A percentile compares a stretch with the other conserved stretches of the same genome.
These are phyloP conservation scores for Massariosphaeria phaeospora DNA, from an alignment of 495 filamentous ascomycete species.

Conservation along the genomic window DNA sequence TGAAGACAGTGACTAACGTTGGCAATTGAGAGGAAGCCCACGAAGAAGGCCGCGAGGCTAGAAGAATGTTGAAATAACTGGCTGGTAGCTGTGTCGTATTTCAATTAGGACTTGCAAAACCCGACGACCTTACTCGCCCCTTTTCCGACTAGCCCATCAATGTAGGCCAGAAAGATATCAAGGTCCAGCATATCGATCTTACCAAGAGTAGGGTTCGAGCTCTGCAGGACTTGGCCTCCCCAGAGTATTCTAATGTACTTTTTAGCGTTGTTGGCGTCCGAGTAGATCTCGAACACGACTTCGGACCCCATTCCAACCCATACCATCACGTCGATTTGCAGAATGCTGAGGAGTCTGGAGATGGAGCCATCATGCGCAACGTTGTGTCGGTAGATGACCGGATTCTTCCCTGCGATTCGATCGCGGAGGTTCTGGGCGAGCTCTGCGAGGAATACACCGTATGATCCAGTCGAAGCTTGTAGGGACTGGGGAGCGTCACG, in stretches of 20 bases:
- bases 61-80: no score
- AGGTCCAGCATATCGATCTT: slow-evolving; percentile 58
- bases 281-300: slow-evolving; percentile 63
- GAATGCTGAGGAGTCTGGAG: slow-evolving; percentile 54
- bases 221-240: slow-evolving; percentile 55
- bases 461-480: slow-evolving; percentile 48
- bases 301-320: slow-evolving; percentile 73
- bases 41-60: no score
- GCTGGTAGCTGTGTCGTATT: no score
- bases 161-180: slow-evolving; percentile 55
- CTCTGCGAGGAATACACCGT: slow-evolving; percentile 62
- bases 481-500: slow-evolving; percentile 56
- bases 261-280: slow-evolving; percentile 18
- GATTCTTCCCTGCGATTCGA: slow-evolving; percentile 37
- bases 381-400: slow-evolving; percentile 57
- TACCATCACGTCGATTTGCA: slow-evolving; percentile 63
- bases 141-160: slow-evolving; percentile 58
- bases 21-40: no score
- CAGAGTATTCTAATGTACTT: slow-evolving; percentile 57
- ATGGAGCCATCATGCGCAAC: slow-evolving; percentile 67
- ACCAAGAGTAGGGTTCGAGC: slow-evolving; percentile 55
- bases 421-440: slow-evolving; percentile 54
- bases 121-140: slow-evolving; percentile 20
- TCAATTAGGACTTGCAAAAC: slow-evolving; percentile 12
- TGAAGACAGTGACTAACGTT: no score